phyloP scores from a whole-genome alignment of 2,329 filamentous ascomycete genomes.

The Paecilomyces variotii region DNA sequence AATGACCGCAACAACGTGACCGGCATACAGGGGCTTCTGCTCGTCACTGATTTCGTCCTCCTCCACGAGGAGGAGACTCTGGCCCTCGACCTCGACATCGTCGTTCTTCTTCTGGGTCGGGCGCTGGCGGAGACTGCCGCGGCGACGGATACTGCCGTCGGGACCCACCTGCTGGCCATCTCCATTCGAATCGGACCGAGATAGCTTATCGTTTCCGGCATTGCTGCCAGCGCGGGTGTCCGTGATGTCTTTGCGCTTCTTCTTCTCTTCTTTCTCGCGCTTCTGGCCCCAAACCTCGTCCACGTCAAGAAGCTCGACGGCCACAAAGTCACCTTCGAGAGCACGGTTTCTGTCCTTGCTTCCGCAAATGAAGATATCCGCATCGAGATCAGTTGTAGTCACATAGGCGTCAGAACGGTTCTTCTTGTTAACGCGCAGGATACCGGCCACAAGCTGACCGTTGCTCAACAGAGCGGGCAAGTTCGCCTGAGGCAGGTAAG shows the following conservation, averaged over 20 bases:
- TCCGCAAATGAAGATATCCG: constrained; percentile 98
- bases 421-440: constrained; percentile 98
- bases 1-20: constrained; percentile 93
- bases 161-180: constrained; percentile 54
- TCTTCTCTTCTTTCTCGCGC: constrained; percentile 99
- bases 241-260: constrained; percentile 98
- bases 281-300: constrained; percentile 99
- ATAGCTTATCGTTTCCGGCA: constrained; percentile 58
- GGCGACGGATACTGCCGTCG: constrained; percentile 82
- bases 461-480: constrained; percentile 83
- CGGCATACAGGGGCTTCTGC: constrained; percentile 93
- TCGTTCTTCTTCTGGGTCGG: constrained; percentile 99
- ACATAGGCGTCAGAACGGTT: constrained; percentile 98
- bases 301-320: constrained; percentile 90
- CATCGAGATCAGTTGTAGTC: constrained; percentile 86
- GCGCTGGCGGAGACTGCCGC: constrained; percentile 90
- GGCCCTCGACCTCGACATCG: constrained; percentile 96
- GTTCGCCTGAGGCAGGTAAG: constrained; percentile 90
- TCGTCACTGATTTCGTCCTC: constrained; percentile 99
- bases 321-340: constrained; percentile 90
- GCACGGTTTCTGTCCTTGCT: constrained; percentile 98
- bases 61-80: constrained; percentile 91
- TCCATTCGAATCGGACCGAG: constrained; percentile 52
- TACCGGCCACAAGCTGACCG: constrained; percentile 90
- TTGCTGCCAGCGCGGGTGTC: constrained; percentile 64